Evolutionary conservation across 2,329 filamentous ascomycete genomes (phyloP).

Genomic region (Apiospora rasikravindrae): DNA sequence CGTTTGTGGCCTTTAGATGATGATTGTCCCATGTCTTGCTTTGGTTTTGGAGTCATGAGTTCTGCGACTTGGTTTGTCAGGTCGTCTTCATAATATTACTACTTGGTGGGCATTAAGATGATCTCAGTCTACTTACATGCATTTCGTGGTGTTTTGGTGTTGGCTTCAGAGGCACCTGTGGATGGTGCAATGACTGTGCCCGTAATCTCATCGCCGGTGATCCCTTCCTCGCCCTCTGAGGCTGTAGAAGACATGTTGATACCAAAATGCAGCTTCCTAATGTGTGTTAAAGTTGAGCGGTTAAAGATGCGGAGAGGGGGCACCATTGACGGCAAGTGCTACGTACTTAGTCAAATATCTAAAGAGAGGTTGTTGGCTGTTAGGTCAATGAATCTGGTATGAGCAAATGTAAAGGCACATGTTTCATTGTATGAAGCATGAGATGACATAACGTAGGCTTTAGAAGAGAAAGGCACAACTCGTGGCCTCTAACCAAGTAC

Average conservation of each 20-base stretch:
- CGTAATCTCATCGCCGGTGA: constrained; percentile 46
- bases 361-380: background rate
- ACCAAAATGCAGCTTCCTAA: background rate
- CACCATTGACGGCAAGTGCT: background rate
- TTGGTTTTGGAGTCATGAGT: constrained; percentile 42
- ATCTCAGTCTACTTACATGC: constrained; percentile 43
- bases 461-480: background rate
- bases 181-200: constrained; percentile 39
- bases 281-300: background rate
- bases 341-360: background rate
- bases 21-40: constrained; percentile 32
- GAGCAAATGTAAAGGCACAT: background rate
- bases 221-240: constrained; percentile 43
- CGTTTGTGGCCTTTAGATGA: constrained; percentile 24
- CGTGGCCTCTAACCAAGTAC: background rate
- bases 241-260: constrained; percentile 30
- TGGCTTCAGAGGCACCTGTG: constrained; percentile 27
- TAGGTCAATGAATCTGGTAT: background rate
- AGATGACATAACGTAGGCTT: background rate
- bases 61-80: background rate
- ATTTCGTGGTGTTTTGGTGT: constrained; percentile 40
- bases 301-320: background rate
- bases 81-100: background rate
- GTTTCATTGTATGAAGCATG: background rate
- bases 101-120: background rate